phyloP scores from a whole-genome alignment of 192 early-diverging fungal genomes.

The Coemansia sp. region DNA sequence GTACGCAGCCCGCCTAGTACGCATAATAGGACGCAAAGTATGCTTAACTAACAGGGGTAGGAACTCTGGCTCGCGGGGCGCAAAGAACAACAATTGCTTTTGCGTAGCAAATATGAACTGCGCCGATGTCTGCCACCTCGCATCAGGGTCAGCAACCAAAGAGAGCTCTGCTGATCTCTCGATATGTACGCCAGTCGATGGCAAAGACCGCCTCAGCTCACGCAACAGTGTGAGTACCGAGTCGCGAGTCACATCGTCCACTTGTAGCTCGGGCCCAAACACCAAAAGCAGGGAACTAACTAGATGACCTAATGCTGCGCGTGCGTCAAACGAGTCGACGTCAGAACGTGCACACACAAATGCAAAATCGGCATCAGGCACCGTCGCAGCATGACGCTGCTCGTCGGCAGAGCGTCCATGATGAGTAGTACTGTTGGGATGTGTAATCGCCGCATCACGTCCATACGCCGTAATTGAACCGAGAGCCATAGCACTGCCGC shows the following conservation, averaged over 20 bases:
- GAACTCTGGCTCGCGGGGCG: conserved; percentile 8
- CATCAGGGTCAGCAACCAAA: conserved; percentile 37
- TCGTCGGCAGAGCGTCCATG: conserved; percentile 31
- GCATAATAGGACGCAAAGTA: conserved; percentile 40
- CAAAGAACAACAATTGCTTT: conserved; percentile 45
- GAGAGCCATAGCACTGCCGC: conserved; percentile 44
- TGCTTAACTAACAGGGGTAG: conserved; percentile 16
- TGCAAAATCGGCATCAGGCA: conserved; percentile 11
- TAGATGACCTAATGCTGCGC: conserved; percentile 77
- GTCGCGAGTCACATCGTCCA: conserved; percentile 69
- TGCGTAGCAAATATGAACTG: conserved; percentile 39
- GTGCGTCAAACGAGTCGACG: conserved; percentile 56
- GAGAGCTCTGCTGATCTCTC: background rate
- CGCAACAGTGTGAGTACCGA: conserved; percentile 79
- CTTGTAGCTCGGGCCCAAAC: conserved; percentile 88
- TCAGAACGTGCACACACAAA: conserved; percentile 63
- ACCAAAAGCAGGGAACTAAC: conserved; percentile 87
- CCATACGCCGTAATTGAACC: conserved; percentile 67
- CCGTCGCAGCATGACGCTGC: background rate
- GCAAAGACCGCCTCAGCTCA: conserved; percentile 73
- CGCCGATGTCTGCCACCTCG: conserved; percentile 38
- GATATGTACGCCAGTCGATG: conserved; percentile 14
- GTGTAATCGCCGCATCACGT: conserved; percentile 61
- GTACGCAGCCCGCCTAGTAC: conserved; percentile 13
- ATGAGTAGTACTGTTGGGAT: conserved; percentile 54